Percentiles rank a stretch among this genome's conserved stretches.
phyloP scores from a whole-genome alignment of 2,329 filamentous ascomycete genomes.

The Aspergillus viridinutans region DNA sequence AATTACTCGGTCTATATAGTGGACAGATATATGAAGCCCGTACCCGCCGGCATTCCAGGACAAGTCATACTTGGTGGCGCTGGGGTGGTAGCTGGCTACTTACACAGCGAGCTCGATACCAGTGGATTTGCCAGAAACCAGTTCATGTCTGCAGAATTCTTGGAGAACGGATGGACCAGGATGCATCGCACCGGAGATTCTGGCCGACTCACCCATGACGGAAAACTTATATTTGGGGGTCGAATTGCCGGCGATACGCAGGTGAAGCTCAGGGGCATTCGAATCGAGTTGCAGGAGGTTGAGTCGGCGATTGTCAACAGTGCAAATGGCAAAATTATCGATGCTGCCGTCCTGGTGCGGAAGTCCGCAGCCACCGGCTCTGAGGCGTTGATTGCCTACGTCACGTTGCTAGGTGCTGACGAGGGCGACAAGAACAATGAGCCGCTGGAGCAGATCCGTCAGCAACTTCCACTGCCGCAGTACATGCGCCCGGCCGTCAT shows the following conservation, averaged over 20 bases:
- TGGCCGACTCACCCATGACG: conserved; percentile 22
- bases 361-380: background rate
- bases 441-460: background rate
- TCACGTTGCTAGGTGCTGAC: background rate
- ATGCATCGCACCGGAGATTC: conserved; percentile 28
- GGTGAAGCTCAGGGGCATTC: conserved; percentile 25
- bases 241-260: conserved; percentile 23
- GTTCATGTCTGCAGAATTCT: conserved; percentile 13
- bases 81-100: conserved; percentile 17
- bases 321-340: conserved; percentile 11
- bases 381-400: background rate
- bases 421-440: background rate
- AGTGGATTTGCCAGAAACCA: background rate
- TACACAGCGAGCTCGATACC: conserved; percentile 10
- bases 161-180: conserved; percentile 1
- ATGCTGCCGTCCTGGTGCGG: background rate
- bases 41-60: conserved; percentile 41
- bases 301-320: conserved; percentile 25
- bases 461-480: conserved; percentile 26
- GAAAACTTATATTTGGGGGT: conserved; percentile 21
- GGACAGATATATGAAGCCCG: conserved; percentile 34
- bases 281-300: conserved; percentile 47
- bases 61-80: conserved; percentile 40
- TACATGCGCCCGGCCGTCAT: conserved; percentile 36
- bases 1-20: conserved; percentile 42